Evolutionary conservation across 805 yeast genomes (phyloP), one percentile per base, ranked within the genome.

Genomic region (Clavispora vitiphila): DNA sequence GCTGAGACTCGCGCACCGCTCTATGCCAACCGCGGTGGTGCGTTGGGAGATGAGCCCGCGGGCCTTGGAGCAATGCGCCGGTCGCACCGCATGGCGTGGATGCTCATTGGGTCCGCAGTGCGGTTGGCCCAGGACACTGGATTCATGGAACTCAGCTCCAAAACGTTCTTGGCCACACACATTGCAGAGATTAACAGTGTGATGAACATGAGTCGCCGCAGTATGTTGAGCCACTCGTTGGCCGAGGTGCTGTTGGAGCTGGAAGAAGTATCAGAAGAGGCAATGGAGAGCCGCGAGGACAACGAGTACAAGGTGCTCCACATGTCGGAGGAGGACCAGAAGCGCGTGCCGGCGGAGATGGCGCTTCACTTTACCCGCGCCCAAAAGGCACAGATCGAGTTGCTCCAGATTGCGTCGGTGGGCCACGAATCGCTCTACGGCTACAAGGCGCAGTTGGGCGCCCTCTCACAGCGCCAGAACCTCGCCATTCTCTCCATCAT

Each of bases 11-110:
- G 37, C 5, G 35, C 41, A 1, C 34, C 14, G 47, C 49, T 23
- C 49, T 41, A 38, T 41, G 46, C 31, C 27, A 18, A 18, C 25
- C 20, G 7, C 37, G 44, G 16, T 11, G 35, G 24, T 3, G 15
- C 16, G 9, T 16, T 31, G 19, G 39, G 41, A 2, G 71, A 65
- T 19, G 78, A 77, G 26, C 60, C 60, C 21, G 82, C 90, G 0
- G 96, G 96, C 0, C 64, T 86, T 35, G 86, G 87, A 23, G 95
- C 96, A 1, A 80, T 89, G 77, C 72, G 95, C 51, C 69, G 96
- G 54, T 81, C 90, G 47, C 90, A 87, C 58, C 72, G 96, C 30
- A 85, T 88, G 89, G 84, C 95, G 0, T 90, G 96, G 91, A 85
- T 89, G 93, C 74, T 88, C 46, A 81, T 87, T 37, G 96, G 97